phyloP scores from a whole-genome alignment of 2,329 filamentous ascomycete genomes.

The Amesomyces nigricolor region DNA sequence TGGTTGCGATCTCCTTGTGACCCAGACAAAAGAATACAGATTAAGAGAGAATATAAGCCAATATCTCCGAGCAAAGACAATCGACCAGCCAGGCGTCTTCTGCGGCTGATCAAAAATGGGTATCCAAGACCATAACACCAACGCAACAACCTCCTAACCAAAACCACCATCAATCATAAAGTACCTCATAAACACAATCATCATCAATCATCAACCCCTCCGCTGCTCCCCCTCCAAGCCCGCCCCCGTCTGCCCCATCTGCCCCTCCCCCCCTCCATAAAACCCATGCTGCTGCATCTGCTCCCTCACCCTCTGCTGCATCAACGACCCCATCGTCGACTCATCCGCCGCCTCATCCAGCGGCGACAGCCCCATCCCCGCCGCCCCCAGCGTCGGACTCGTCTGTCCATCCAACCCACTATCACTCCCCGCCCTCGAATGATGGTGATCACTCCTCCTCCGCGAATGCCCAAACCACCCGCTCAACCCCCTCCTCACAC shows the following conservation, averaged over 20 bases:
- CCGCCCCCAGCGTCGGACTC: constrained; percentile 15
- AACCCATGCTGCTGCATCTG: constrained; percentile 38
- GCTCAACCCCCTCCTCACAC: constrained; percentile 27
- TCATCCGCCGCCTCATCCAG: constrained; percentile 36
- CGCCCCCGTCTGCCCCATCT: constrained; percentile 39
- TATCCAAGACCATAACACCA: constrained; percentile 4
- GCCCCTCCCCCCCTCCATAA: constrained; percentile 38
- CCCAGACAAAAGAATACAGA: neutral
- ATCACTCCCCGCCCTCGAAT: neutral
- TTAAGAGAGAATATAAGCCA: neutral
- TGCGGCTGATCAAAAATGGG: constrained; percentile 6
- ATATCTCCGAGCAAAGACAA: constrained; percentile 5
- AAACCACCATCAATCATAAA: neutral
- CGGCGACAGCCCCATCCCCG: constrained; percentile 15
- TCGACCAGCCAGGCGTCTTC: neutral
- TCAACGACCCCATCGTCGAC: no score
- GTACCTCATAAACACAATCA: neutral
- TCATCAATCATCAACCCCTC: neutral
- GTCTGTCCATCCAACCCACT: neutral
- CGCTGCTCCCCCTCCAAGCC: constrained; percentile 20
- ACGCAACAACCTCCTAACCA: neutral
- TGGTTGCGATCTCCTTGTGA: no score
- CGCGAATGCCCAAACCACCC: constrained; percentile 27
- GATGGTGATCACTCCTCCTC: constrained; percentile 25
- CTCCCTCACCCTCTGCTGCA: no score